These are phyloP conservation scores for Withania somnifera DNA, from an alignment of 305 asterid species.

Conservation along the genomic window DNA sequence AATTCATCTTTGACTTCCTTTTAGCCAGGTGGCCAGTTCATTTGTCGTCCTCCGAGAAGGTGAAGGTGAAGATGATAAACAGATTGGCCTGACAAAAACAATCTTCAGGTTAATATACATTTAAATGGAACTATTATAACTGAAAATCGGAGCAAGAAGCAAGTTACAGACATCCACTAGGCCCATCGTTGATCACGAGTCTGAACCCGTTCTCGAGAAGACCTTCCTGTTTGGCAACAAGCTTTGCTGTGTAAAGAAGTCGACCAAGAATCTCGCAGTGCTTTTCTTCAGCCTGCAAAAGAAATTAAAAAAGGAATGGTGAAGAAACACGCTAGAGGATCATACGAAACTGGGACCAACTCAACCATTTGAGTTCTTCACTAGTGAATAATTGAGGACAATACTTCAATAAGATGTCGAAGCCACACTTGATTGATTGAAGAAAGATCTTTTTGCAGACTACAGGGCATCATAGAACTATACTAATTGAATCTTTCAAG, in stretches of 20 bases:
- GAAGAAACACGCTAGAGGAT: neutral
- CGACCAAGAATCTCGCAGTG: constrained; percentile 63
- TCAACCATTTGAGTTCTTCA: neutral
- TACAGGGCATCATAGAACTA: neutral
- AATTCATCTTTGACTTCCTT: neutral
- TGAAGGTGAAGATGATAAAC: constrained; percentile 85
- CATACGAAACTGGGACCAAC: neutral
- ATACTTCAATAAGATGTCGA: neutral
- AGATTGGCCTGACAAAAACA: constrained; percentile 52
- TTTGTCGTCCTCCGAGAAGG: constrained; percentile 80
- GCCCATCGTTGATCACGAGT: constrained; percentile 79
- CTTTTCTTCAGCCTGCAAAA: constrained; percentile 71
- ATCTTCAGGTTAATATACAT: neutral
- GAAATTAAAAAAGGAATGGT: neutral
- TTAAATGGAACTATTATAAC: neutral
- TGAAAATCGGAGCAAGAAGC: neutral
- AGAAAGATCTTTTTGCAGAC: neutral
- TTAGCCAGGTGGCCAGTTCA: constrained; percentile 99
- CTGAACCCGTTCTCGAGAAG: constrained; percentile 69
- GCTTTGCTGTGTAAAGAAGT: constrained; percentile 74
- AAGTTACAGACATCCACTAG: constrained; percentile 48
- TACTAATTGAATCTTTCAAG: neutral
- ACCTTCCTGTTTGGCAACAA: constrained; percentile 85
- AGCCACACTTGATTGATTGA: neutral
- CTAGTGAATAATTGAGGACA: neutral